Evolutionary conservation across 305 asterid species (phyloP), one percentile per base, ranked within the genome.

Genomic region (Solanum chacoense): DNA sequence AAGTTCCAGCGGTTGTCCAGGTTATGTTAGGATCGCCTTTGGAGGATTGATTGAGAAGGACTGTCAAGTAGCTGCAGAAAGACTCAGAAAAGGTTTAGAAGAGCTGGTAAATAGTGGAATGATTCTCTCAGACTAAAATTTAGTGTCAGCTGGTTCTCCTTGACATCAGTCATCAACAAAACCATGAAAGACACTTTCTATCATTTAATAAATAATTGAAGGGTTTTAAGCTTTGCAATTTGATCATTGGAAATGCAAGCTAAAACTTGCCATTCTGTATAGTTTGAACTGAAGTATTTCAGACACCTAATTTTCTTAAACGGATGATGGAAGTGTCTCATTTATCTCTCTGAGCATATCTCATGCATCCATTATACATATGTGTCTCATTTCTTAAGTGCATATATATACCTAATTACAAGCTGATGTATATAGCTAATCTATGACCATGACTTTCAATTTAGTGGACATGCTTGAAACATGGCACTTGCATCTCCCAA

Each of bases 31-130:
- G 94, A 90, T 97, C 89, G 93, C 99, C 37, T 97, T 95, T 40
- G 98, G 98, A 12, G 98, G 98, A 16, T 85, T 95, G 83, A 88
- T 90, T n/a, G 98, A 94, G 42, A 96, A 97, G n/a, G 93, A 91
- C 31, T 95, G 98, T 87, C 93, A 89, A 6, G 84, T 80, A 3
- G 99, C 98, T 10, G 89, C 99, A 4, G 94, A 93, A 88, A 94
- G 99, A 94, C 94, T 97, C 90, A 95, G 88, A 88, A 94, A 91
- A 86, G 99, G 98, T 88, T 83, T 96, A 32, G 92, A 94, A 89
- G 96, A 96, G 87, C 94, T 95, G 91, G 95, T 95, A 72, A 92
- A 86, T 75, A 92, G 92, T 92, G 99, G 99, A 80, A 92, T 96
- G 93, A 94, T 87, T 26, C 86, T 77, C 59, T 59, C 37, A 2